Conservation (phyloP, 805 yeast genomes). For the Teunomyces lycoperdinae region DNA sequence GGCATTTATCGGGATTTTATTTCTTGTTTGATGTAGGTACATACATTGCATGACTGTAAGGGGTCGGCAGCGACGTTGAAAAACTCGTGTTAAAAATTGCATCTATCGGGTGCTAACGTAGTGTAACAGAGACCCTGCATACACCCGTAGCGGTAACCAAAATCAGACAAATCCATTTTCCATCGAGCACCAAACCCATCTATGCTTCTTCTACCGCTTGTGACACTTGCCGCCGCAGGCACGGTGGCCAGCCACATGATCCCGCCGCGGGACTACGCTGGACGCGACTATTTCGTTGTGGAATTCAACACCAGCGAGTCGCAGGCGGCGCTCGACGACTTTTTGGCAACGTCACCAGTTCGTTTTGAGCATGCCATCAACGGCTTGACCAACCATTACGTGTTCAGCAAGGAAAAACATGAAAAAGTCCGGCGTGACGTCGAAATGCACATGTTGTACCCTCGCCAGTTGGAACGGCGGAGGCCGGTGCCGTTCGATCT, state of each 20-base stretch:
- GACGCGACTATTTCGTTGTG: slow-evolving; percentile 59
- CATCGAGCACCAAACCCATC: not conserved
- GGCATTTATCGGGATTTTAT: too few species aligned
- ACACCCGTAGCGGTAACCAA: not conserved
- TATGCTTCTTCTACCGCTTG: slow-evolving; percentile 3
- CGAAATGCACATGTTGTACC: slow-evolving; percentile 50
- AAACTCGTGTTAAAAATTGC: too few species aligned
- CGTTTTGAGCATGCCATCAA: slow-evolving; percentile 62
- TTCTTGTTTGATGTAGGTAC: not conserved
- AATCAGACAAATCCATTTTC: not conserved
- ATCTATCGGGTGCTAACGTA: too few species aligned
- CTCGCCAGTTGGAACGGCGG: slow-evolving; percentile 53
- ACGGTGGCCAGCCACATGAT: slow-evolving; percentile 4
- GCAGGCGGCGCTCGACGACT: slow-evolving; percentile 26
- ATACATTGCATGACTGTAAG: not conserved
- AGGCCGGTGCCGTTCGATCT: slow-evolving; percentile 47
- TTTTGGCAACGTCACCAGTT: slow-evolving; percentile 20
- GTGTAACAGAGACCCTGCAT: not conserved
- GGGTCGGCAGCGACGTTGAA: too few species aligned
- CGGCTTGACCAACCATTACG: slow-evolving; percentile 60
- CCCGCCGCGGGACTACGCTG: slow-evolving; percentile 44
- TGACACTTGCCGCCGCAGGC: slow-evolving; percentile 1
- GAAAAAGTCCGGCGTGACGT: not conserved
- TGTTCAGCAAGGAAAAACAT: slow-evolving; percentile 54
- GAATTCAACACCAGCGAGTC: slow-evolving; percentile 42